phyloP scores from a whole-genome alignment of 768 basidiomycete species.

The Xerocomellus intermedius region DNA sequence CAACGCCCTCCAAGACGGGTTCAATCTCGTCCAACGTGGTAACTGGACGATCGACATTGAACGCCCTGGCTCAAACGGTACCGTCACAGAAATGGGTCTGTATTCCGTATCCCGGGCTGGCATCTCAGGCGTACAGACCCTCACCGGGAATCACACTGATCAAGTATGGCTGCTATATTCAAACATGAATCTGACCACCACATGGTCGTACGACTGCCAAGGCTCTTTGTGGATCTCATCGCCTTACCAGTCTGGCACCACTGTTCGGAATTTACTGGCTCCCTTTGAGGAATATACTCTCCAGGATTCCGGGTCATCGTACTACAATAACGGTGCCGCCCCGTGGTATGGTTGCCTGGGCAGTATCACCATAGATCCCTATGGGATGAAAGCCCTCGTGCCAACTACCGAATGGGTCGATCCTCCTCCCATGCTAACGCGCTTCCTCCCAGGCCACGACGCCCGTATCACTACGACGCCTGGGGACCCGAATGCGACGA shows the following conservation, averaged over 20 bases:
- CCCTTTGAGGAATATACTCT: conserved; percentile 83
- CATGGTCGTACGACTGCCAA: conserved; percentile 63
- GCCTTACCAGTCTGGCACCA: conserved; percentile 61
- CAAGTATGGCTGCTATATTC: conserved; percentile 84
- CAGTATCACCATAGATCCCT: conserved; percentile 64
- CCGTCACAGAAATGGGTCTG: conserved; percentile 81
- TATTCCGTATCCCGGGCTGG: conserved; percentile 77
- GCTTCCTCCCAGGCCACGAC: conserved; percentile 86
- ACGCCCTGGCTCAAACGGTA: conserved; percentile 82
- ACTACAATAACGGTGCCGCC: conserved; percentile 52
- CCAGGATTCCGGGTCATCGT: conserved; percentile 61
- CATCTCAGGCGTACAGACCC: conserved; percentile 55
- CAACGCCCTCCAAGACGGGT: conserved; percentile 81
- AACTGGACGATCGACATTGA: conserved; percentile 82
- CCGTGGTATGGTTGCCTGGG: conserved; percentile 77
- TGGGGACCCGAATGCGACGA: conserved; percentile 49
- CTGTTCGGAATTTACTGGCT: conserved; percentile 71
- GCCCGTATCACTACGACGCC: conserved; percentile 52
- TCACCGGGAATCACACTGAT: conserved; percentile 58
- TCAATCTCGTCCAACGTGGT: conserved; percentile 75
- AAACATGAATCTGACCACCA: conserved; percentile 75
- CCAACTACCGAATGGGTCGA: conserved; percentile 63
- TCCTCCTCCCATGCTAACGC: conserved; percentile 71
- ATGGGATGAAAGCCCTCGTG: conserved; percentile 81
- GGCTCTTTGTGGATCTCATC: conserved; percentile 69